Conservation (phyloP, 352 stramenopile species). For the Phytophthora pistaciae region DNA sequence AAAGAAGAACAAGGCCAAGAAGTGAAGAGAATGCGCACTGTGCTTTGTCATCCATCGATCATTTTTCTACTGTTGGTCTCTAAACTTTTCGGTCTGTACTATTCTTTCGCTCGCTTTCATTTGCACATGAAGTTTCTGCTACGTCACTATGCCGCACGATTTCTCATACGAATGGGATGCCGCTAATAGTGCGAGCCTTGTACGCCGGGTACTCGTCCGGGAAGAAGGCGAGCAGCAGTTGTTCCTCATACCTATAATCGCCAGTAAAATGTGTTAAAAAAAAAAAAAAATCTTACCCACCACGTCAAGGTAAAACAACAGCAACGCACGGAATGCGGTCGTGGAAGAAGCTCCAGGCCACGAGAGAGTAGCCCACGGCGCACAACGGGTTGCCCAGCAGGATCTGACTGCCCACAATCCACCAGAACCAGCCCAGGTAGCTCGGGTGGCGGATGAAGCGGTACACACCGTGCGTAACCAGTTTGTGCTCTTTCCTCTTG, state of each 20-base stretch:
- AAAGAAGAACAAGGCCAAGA: constrained; percentile 46
- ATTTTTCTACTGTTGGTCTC: not conserved
- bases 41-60: not conserved
- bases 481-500: constrained; percentile 93
- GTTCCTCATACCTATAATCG: constrained; percentile 90
- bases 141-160: constrained; percentile 10
- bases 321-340: constrained; percentile 92
- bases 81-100: constrained; percentile 17
- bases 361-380: constrained; percentile 84
- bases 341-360: constrained; percentile 96
- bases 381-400: constrained; percentile 94
- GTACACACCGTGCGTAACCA: constrained; percentile 96
- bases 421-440: constrained; percentile 98
- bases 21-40: constrained; percentile 3
- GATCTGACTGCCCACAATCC: constrained; percentile 96
- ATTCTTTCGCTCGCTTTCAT: constrained; percentile 3
- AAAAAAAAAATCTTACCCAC: constrained; percentile 10
- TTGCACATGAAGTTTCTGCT: constrained; percentile 2
- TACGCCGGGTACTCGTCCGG: constrained; percentile 94
- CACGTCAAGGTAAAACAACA: not conserved
- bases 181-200: constrained; percentile 87
- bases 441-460: constrained; percentile 94
- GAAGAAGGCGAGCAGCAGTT: constrained; percentile 92
- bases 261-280: not conserved
- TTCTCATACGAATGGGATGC: constrained; percentile 92